phyloP scores from a whole-genome alignment of 176 grass and related monocot species.

The Carex kokanica region DNA sequence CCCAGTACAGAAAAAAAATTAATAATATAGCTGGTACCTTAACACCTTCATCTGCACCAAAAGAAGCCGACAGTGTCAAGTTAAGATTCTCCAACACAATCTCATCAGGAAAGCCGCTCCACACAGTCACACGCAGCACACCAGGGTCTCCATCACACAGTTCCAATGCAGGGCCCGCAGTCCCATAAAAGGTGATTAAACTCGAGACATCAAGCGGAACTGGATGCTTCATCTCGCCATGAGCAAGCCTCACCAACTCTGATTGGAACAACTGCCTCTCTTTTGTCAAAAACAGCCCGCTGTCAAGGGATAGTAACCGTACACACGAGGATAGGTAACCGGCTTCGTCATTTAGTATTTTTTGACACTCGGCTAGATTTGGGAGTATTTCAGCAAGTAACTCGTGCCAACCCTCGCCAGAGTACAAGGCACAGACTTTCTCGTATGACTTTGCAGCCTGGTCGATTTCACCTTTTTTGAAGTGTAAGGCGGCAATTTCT shows the following conservation, averaged over 20 bases:
- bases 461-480: slow-evolving; percentile 84
- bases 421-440: slow-evolving; percentile 90
- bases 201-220: slow-evolving; percentile 97
- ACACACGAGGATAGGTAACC: slow-evolving; percentile 89
- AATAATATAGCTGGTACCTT: slow-evolving; percentile 56
- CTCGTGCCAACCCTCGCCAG: slow-evolving; percentile 95
- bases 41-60: slow-evolving; percentile 77
- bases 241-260: slow-evolving; percentile 90
- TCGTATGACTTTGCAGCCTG: slow-evolving; percentile 97
- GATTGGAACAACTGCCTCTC: slow-evolving; percentile 87
- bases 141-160: slow-evolving; percentile 97
- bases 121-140: slow-evolving; percentile 68
- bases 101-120: slow-evolving; percentile 91
- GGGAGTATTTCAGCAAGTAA: slow-evolving; percentile 87
- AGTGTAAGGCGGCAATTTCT: slow-evolving; percentile 85
- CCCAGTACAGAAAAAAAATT: not conserved
- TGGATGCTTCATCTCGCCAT: slow-evolving; percentile 85
- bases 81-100: slow-evolving; percentile 83
- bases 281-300: slow-evolving; percentile 70
- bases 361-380: slow-evolving; percentile 94
- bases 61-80: slow-evolving; percentile 71
- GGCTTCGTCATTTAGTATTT: slow-evolving; percentile 88
- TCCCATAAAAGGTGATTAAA: slow-evolving; percentile 87
- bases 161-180: slow-evolving; percentile 67
- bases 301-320: slow-evolving; percentile 78